Evolutionary conservation across 2,329 filamentous ascomycete species (phyloP), one percentile per base, ranked within the genome.

Genomic region (Monilinia fructigena): DNA sequence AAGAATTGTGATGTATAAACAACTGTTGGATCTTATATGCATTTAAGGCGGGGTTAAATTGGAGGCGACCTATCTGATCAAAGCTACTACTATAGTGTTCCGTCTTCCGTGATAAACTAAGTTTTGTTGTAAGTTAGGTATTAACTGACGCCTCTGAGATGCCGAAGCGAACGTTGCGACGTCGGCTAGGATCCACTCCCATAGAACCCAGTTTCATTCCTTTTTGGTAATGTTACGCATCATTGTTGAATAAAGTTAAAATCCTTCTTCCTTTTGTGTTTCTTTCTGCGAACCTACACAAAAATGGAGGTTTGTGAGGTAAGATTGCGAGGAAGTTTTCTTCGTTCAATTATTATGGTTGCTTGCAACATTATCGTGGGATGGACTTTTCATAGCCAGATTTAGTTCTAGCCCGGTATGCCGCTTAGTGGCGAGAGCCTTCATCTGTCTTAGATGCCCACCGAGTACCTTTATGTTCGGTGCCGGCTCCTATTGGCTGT

Each of bases 121-220:
- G 31, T 38, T 18, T 60, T 38, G 45, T 28, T 45, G n/a, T 50
- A 20, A 38, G 31, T 45, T 60, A 38, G 31, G 28, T 60, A 50
- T 50, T 38, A 4, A 50, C 38, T 60, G 45, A 38, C 45, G 58
- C 58, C 58, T 60, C 50, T 16, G 45, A 50, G 26, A 45, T 60
- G 45, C 58, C 42, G 58, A 50, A 60, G 45, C 58, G 58, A 60
- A 50, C n/a, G 45, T 35, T 60, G 45, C 18, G 50, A 50, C 56
- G 20, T 60, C 28, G 35, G 23, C 28, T 4, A 26, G 56, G 45
- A 4, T 60, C 48, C 20, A 35, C 16, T 18, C 14, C 20, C n/a
- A 60, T 45, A 50, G 45, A 45, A 38, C 7, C 2, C 7, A 20
- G 48, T 20, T 38, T 35, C 11, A 23, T 55, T 55, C 31, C 53